Conservation (phyloP, 306 rosid species). For the Acacia confusa region DNA sequence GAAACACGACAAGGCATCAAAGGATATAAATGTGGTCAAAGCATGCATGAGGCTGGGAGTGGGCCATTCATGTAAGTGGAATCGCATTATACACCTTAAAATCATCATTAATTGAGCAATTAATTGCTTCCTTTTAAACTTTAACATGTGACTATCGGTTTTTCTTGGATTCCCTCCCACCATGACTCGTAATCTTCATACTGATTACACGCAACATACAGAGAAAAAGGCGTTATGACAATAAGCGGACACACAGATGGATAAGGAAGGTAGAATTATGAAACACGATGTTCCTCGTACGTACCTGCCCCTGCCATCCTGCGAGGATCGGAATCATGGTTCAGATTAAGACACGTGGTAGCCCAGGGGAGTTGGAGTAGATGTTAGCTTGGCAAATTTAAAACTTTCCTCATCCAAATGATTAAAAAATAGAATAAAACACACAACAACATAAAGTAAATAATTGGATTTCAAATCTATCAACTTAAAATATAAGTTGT, state of each 20-base stretch:
- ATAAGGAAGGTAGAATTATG: too few species aligned
- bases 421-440: too few species aligned
- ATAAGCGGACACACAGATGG: too few species aligned
- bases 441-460: too few species aligned
- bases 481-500: too few species aligned
- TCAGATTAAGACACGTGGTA: conserved; percentile 56
- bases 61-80: background rate
- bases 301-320: conserved; percentile 81
- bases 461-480: too few species aligned
- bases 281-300: too few species aligned
- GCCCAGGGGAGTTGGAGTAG: too few species aligned
- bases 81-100: background rate
- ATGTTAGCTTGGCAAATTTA: too few species aligned
- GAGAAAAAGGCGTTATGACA: background rate
- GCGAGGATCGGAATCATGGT: conserved; percentile 73
- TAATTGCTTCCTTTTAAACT: background rate
- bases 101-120: background rate
- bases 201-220: background rate
- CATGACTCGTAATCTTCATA: too few species aligned
- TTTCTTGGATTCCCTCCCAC: background rate
- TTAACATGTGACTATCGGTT: background rate
- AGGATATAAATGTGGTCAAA: background rate
- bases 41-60: background rate
- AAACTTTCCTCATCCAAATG: too few species aligned
- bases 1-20: too few species aligned